Percentiles rank a stretch among this genome's conserved stretches.
These are phyloP conservation scores for Tuber borchii DNA, from an alignment of 495 filamentous ascomycete species.

Conservation along the genomic window DNA sequence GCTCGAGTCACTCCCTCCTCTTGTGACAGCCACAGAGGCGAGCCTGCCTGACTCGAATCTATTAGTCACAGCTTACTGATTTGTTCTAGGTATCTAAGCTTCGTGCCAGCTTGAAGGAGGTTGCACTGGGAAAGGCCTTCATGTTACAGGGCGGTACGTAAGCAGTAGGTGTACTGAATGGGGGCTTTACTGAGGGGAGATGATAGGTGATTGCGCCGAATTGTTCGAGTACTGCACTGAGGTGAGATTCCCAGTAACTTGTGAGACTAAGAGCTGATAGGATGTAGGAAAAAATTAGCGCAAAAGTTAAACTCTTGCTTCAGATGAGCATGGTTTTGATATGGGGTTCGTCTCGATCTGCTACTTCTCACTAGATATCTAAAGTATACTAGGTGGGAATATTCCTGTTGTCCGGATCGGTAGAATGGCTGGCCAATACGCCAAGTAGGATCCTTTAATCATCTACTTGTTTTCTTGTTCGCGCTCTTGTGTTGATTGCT, in stretches of 20 bases:
- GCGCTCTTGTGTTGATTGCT: not conserved
- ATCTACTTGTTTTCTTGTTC: conserved; percentile 6
- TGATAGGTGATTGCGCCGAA: conserved; percentile 79
- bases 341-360: conserved; percentile 53
- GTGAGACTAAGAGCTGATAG: conserved; percentile 10
- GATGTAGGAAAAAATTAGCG: conserved; percentile 63
- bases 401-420: conserved; percentile 93
- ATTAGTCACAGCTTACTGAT: not conserved
- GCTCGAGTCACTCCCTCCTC: conserved; percentile 70
- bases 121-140: conserved; percentile 86
- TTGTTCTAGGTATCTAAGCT: conserved; percentile 61
- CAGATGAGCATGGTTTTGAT: conserved; percentile 94
- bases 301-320: conserved; percentile 90
- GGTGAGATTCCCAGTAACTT: conserved; percentile 16
- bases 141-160: conserved; percentile 70
- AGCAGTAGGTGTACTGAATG: conserved; percentile 31
- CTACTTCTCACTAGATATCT: not conserved
- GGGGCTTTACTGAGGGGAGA: conserved; percentile 7
- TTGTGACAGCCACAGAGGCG: conserved; percentile 77
- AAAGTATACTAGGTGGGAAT: conserved; percentile 53
- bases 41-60: not conserved
- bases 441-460: conserved; percentile 52
- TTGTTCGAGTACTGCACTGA: conserved; percentile 94
- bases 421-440: conserved; percentile 94
- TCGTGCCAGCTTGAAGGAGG: conserved; percentile 68